Evolutionary conservation across 495 filamentous ascomycete species (phyloP), one percentile per base, ranked within the genome.

Genomic region (Talaromyces adpressus): DNA sequence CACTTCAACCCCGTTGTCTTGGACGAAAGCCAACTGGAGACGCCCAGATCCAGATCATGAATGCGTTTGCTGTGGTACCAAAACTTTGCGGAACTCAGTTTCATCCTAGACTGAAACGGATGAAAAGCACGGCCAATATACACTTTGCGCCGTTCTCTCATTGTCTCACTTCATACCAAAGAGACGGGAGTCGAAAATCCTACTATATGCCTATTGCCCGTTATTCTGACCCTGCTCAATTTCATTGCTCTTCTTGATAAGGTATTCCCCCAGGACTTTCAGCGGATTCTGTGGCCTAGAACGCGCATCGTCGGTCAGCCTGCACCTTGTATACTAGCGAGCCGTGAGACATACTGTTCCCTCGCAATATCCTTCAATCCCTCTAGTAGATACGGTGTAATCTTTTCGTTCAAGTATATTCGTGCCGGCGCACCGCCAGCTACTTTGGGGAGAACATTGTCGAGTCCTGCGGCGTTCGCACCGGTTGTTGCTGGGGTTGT

Each of bases 361-460:
- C 84, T 86, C 3, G 90, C 91, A 39, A 98, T 66, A 66, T 83
- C 77, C 81, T 97, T 98, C 92, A 98, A 93, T 6, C 91, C 94
- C 68, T 97, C 93, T 36, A 98, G 72, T 65, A 98, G 70, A 60
- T 87, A 84, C 7, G 87, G 89, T 16, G 92, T 93, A 61, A 98
- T 85, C 70, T 92, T 92, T 70, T 87, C 81, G 68, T 98, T 98
- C 72, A 98, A 77, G 75, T 96, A 98, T 64, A 90, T 86, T 34
- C 94, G 83, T 3, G 91, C 89, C 4, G 93, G 91, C 1, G 91
- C 91, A 47, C 94, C 94, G 68, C 96, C 91, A 1, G 82, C 75
- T 2, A 53, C 60, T 12, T 47, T 62, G 7, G 60, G 60, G 3
- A 62, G 45, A 1, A 47, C n/a, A 18, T 14, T 53, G 18, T 62